phyloP scores from a whole-genome alignment of 768 basidiomycete genomes.

The Cystofilobasidium ferigula region DNA sequence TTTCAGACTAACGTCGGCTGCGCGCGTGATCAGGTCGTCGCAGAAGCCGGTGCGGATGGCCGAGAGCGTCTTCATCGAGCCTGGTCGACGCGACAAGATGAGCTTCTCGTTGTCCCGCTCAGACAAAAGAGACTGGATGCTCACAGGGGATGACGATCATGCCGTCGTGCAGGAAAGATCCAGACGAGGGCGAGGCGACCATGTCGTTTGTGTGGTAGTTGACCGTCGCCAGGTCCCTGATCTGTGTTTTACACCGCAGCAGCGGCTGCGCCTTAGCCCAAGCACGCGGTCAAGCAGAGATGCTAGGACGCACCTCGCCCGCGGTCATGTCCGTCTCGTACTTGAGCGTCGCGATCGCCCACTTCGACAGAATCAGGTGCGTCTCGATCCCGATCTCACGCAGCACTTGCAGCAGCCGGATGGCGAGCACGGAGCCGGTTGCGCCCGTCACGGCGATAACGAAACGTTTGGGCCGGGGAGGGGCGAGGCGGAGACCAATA shows the following conservation, averaged over 20 bases:
- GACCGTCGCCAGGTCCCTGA: slow-evolving; percentile 1
- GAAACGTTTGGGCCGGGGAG: slow-evolving; percentile 8
- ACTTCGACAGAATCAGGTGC: slow-evolving; percentile 15
- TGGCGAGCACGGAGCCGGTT: slow-evolving; percentile 3
- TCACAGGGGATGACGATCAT: slow-evolving; percentile 17
- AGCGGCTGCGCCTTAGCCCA: too few species aligned
- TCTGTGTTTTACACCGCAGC: neutral
- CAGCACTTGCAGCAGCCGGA: slow-evolving; percentile 11
- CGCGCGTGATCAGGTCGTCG: slow-evolving; percentile 12
- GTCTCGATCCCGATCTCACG: slow-evolving; percentile 16
- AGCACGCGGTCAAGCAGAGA: too few species aligned
- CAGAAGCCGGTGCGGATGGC: slow-evolving; percentile 16
- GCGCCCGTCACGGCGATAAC: slow-evolving; percentile 17
- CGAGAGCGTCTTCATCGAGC: slow-evolving; percentile 19
- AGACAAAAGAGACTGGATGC: neutral
- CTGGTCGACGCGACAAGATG: neutral
- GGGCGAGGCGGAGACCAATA: neutral
- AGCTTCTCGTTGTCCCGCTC: too few species aligned
- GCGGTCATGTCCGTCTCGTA: slow-evolving; percentile 23
- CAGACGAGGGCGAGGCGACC: slow-evolving; percentile 6
- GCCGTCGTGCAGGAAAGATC: slow-evolving; percentile 17
- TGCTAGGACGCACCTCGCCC: neutral
- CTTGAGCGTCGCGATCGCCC: slow-evolving; percentile 17
- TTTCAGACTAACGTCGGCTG: slow-evolving; percentile 19
- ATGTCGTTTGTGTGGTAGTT: slow-evolving; percentile 9